These are phyloP conservation scores for Nicotiana obtusifolia DNA, from an alignment of 257 asterid genomes.

Conservation along the genomic window DNA sequence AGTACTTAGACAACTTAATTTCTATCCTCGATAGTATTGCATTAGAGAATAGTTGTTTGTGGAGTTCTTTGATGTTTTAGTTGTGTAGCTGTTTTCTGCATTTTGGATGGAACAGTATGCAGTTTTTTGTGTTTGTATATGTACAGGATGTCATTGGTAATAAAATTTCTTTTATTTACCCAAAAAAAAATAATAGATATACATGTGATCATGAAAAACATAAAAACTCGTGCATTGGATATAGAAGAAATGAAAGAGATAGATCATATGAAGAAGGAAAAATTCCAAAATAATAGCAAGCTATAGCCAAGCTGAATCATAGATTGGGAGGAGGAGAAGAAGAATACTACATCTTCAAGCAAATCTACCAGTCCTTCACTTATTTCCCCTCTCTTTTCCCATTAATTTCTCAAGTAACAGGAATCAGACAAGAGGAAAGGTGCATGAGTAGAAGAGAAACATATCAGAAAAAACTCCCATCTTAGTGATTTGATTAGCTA, in stretches of 20 bases:
- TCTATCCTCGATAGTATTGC: too few relatives aligned
- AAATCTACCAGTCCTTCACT: background rate
- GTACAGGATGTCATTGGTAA: too few relatives aligned
- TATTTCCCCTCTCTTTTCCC: background rate
- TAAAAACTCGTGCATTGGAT: background rate
- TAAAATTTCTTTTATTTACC: too few relatives aligned
- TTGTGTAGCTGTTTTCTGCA: too few relatives aligned
- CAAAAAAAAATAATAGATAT: background rate
- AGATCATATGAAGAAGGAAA: background rate
- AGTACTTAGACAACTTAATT: too few relatives aligned
- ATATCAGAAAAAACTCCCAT: background rate
- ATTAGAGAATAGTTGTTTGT: too few relatives aligned
- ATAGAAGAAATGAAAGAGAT: background rate
- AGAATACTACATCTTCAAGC: background rate
- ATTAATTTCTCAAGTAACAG: background rate
- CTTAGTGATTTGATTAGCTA: background rate
- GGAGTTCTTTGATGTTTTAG: too few relatives aligned
- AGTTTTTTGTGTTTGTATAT: too few relatives aligned
- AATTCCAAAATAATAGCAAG: background rate
- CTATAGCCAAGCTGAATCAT: background rate
- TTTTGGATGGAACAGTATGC: too few relatives aligned
- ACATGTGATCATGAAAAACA: background rate
- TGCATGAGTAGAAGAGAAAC: background rate
- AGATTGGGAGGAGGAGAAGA: background rate
- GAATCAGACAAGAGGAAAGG: background rate